These are phyloP conservation scores for Excoecaria agallocha DNA, from an alignment of 345 rosid genomes.

Conservation along the genomic window DNA sequence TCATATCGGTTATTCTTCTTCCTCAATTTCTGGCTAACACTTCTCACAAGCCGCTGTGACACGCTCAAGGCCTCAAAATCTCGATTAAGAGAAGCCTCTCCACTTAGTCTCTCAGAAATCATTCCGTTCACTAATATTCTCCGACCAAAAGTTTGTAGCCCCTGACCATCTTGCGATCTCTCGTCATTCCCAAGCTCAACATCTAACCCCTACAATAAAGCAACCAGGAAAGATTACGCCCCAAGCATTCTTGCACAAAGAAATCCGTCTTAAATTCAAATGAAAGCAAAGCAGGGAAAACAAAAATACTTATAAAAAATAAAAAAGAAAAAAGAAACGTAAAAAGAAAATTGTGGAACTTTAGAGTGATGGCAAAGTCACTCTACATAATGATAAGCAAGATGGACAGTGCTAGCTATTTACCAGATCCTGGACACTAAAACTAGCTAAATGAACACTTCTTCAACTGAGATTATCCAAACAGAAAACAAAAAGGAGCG, in stretches of 20 bases:
- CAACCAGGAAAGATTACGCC: slow-evolving; percentile 4
- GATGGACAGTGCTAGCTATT: no score
- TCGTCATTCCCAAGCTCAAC: slow-evolving; percentile 8
- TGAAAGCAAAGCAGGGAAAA: background rate
- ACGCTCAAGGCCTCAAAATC: slow-evolving; percentile 70
- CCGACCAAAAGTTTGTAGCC: slow-evolving; percentile 16
- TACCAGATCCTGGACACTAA: background rate
- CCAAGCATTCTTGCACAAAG: background rate
- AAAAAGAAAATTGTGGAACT: no score
- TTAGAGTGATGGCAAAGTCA: no score
- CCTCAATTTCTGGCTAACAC: slow-evolving; percentile 70
- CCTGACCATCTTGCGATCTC: slow-evolving; percentile 20
- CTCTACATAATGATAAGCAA: no score
- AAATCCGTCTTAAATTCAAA: background rate
- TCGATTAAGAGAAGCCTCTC: slow-evolving; percentile 53
- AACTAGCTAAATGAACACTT: background rate
- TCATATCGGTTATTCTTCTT: slow-evolving; percentile 50
- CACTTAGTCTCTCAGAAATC: slow-evolving; percentile 45
- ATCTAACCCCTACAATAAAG: slow-evolving; percentile 18
- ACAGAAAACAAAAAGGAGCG: background rate
- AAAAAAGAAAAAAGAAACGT: background rate
- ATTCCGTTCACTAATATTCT: slow-evolving; percentile 27
- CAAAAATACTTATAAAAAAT: background rate
- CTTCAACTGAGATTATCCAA: background rate
- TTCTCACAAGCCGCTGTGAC: slow-evolving; percentile 71